Conservation (phyloP, 2,329 filamentous ascomycete species). For the Talaromyces sp. region DNA sequence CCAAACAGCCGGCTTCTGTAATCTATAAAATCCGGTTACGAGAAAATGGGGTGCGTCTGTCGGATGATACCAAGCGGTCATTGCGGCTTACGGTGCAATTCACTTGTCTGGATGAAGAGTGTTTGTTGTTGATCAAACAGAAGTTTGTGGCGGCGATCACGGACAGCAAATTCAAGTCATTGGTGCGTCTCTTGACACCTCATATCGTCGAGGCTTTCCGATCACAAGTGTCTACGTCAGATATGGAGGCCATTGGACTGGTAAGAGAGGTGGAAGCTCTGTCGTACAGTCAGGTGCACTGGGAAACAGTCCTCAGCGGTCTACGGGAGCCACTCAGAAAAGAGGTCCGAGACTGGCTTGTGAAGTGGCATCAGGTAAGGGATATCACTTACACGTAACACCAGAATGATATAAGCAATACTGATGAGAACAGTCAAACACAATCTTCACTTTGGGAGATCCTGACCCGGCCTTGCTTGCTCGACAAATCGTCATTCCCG, state of each 20-base stretch:
- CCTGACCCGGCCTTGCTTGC: slow-evolving; percentile 32
- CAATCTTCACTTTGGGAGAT: slow-evolving; percentile 24
- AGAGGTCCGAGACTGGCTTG: slow-evolving; percentile 47
- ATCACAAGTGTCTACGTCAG: slow-evolving; percentile 39
- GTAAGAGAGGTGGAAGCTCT: slow-evolving; percentile 48
- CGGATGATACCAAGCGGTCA: slow-evolving; percentile 21
- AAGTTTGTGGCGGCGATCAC: slow-evolving; percentile 44
- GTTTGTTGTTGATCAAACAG: slow-evolving; percentile 45
- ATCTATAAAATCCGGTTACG: slow-evolving; percentile 64
- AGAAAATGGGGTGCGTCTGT: slow-evolving; percentile 1
- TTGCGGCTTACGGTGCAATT: slow-evolving; percentile 65
- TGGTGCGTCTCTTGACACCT: slow-evolving; percentile 48
- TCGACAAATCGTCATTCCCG: slow-evolving; percentile 73
- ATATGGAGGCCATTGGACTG: slow-evolving; percentile 52
- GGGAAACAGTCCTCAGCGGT: slow-evolving; percentile 47
- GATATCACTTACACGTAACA: background rate
- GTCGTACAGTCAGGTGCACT: slow-evolving; percentile 47
- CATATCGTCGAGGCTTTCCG: slow-evolving; percentile 44
- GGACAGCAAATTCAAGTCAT: slow-evolving; percentile 40
- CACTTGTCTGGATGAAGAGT: slow-evolving; percentile 68
- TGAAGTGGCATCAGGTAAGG: slow-evolving; percentile 51
- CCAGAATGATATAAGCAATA: background rate
- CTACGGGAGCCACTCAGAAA: slow-evolving; percentile 41
- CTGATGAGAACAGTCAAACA: slow-evolving; percentile 24
- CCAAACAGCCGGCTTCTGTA: slow-evolving; percentile 73